These are phyloP conservation scores for Sugiyamaella castrensis DNA, from an alignment of 1,139 yeast genomes.

Conservation along the genomic window DNA sequence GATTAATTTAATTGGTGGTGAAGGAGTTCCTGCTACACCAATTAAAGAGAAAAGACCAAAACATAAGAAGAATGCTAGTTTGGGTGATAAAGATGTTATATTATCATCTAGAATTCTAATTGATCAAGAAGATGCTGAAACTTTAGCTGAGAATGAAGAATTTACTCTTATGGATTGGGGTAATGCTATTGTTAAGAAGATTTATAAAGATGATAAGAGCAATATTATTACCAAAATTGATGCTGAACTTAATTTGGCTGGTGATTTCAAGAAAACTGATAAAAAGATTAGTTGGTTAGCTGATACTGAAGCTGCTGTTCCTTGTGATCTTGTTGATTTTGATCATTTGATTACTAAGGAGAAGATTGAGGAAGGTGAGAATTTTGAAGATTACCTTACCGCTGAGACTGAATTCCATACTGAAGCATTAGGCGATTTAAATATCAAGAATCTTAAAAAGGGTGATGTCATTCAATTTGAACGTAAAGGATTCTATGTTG, in stretches of 20 bases:
- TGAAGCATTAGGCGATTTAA: slow-evolving; percentile 75
- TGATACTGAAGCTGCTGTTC: slow-evolving; percentile 61
- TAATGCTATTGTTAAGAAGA: slow-evolving; percentile 76
- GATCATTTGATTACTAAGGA: slow-evolving; percentile 96
- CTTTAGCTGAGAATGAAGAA: slow-evolving; percentile 70
- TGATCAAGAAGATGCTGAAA: slow-evolving; percentile 86
- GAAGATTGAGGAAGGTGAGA: slow-evolving; percentile 91
- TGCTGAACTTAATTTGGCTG: slow-evolving; percentile 85
- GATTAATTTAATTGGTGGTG: slow-evolving; percentile 47
- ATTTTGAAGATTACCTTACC: slow-evolving; percentile 89
- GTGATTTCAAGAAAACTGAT: slow-evolving; percentile 95
- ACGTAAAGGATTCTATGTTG: slow-evolving; percentile 93
- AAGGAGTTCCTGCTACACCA: slow-evolving; percentile 58
- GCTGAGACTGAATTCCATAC: slow-evolving; percentile 84
- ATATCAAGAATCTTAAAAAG: slow-evolving; percentile 68
- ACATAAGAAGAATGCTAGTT: slow-evolving; percentile 93
- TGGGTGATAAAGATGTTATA: slow-evolving; percentile 80
- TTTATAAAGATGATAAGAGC: slow-evolving; percentile 47
- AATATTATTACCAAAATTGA: slow-evolving; percentile 62
- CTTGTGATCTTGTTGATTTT: slow-evolving; percentile 82
- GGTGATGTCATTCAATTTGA: slow-evolving; percentile 94
- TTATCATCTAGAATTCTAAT: slow-evolving; percentile 62
- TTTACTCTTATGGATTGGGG: slow-evolving; percentile 99
- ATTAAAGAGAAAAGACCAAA: slow-evolving; percentile 73
- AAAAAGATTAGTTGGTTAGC: slow-evolving; percentile 97